A percentile compares a stretch with the other conserved stretches of the same genome.
Evolutionary conservation across 2,329 filamentous ascomycete genomes (phyloP).

Genomic region (Aspergillus sp.): DNA sequence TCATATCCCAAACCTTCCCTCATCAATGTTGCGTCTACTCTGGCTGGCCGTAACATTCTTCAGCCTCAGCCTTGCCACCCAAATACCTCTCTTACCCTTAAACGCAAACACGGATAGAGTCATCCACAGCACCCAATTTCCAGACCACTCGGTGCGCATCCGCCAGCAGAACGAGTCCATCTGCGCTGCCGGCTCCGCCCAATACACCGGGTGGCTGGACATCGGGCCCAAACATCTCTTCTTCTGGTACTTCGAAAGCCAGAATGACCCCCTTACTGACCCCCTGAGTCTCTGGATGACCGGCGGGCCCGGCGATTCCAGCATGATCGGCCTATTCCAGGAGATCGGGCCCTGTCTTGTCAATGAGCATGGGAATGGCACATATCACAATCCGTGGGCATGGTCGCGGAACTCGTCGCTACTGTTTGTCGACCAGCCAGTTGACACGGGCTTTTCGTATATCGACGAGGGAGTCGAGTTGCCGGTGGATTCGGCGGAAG

Average conservation of each 20-base stretch:
- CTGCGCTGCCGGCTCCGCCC: slow-evolving; percentile 25
- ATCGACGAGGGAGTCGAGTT: slow-evolving; percentile 13
- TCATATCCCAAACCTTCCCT: too few species aligned
- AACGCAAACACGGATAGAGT: neutral
- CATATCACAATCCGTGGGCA: slow-evolving; percentile 17
- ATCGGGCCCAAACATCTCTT: slow-evolving; percentile 18
- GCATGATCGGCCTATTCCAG: slow-evolving; percentile 19
- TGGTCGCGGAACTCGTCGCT: slow-evolving; percentile 26
- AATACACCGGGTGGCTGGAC: slow-evolving; percentile 31
- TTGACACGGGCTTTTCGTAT: slow-evolving; percentile 27
- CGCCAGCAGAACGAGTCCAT: slow-evolving; percentile 25
- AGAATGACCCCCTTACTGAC: slow-evolving; percentile 20
- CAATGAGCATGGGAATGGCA: slow-evolving; percentile 23
- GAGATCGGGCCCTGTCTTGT: slow-evolving; percentile 19
- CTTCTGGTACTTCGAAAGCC: slow-evolving; percentile 26
- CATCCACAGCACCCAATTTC: slow-evolving; percentile 7
- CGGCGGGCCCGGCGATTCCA: slow-evolving; percentile 21
- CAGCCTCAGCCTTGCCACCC: neutral
- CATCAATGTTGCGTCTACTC: neutral
- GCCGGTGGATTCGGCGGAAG: slow-evolving; percentile 38
- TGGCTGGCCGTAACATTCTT: neutral
- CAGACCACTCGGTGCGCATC: slow-evolving; percentile 23
- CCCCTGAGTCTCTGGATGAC: slow-evolving; percentile 25
- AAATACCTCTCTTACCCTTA: neutral
- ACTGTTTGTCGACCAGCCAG: slow-evolving; percentile 30